A percentile compares a stretch with the other conserved stretches of the same genome.
phyloP scores from a whole-genome alignment of 208 protist species.

The Leishmania guyanensis region DNA sequence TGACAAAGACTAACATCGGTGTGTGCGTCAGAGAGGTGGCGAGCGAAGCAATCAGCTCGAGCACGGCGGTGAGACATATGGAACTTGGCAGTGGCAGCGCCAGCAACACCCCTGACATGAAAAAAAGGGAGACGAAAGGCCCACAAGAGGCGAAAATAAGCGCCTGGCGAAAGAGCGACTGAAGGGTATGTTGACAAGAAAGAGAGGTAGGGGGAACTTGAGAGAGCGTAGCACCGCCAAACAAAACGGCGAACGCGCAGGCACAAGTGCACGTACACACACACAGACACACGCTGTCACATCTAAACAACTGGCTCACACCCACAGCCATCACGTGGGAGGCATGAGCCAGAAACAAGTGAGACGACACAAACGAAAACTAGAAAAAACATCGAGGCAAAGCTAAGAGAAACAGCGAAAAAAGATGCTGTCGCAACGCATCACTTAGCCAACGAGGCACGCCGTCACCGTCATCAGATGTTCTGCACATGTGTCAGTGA shows the following conservation, averaged over 20 bases:
- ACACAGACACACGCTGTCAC: not conserved
- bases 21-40: not conserved
- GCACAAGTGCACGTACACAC: too few relatives aligned
- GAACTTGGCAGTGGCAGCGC: not conserved
- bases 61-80: not conserved
- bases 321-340: too few relatives aligned
- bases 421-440: not conserved
- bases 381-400: not conserved
- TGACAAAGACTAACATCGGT: not conserved
- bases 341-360: not conserved
- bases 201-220: not conserved
- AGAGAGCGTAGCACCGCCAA: not conserved
- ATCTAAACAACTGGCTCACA: not conserved
- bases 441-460: not conserved
- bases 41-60: not conserved
- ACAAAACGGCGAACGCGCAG: not conserved
- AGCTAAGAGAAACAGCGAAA: conserved; percentile 10
- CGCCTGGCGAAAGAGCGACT: not conserved
- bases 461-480: not conserved
- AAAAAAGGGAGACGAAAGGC: not conserved
- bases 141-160: not conserved
- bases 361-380: not conserved
- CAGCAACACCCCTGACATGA: not conserved
- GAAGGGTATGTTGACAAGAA: not conserved
- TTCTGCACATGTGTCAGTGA: not conserved